These are phyloP conservation scores for Physcomitrellopsis africana DNA, from an alignment of 225 moss, liverwort and hornwort species.

Conservation along the genomic window DNA sequence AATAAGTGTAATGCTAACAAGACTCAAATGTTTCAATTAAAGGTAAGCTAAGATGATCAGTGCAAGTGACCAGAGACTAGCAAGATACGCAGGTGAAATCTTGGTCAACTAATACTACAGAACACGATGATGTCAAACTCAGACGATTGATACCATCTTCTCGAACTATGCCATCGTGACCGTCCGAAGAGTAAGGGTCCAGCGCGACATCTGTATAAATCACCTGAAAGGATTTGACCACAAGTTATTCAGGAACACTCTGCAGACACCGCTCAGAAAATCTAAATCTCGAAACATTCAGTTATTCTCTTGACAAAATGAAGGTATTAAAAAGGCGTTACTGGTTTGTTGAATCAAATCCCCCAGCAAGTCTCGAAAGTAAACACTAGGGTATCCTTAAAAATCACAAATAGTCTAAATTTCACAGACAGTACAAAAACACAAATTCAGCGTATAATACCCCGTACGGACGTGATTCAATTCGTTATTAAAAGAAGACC, in stretches of 20 bases:
- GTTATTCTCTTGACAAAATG: no score
- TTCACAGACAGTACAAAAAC: no score
- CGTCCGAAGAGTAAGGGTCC: constrained; percentile 95
- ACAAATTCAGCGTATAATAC: no score
- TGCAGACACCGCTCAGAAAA: not conserved
- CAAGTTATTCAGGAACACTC: constrained; percentile 10
- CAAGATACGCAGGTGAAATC: not conserved
- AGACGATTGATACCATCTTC: constrained; percentile 72
- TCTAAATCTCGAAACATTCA: no score
- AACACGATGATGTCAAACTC: not conserved
- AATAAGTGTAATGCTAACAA: not conserved
- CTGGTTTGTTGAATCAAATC: no score
- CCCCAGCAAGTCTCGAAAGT: no score
- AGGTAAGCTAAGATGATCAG: not conserved
- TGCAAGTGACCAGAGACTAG: not conserved
- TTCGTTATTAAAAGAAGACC: not conserved
- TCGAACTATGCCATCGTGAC: constrained; percentile 95
- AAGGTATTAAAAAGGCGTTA: no score
- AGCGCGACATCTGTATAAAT: constrained; percentile 98
- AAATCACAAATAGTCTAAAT: no score
- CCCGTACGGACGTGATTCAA: not conserved
- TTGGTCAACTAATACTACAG: not conserved
- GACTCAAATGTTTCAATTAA: not conserved
- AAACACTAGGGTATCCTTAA: no score
- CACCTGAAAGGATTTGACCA: constrained; percentile 53